These are phyloP conservation scores for Calonectria hongkongensis DNA, from an alignment of 2,329 filamentous ascomycete species.

Conservation along the genomic window DNA sequence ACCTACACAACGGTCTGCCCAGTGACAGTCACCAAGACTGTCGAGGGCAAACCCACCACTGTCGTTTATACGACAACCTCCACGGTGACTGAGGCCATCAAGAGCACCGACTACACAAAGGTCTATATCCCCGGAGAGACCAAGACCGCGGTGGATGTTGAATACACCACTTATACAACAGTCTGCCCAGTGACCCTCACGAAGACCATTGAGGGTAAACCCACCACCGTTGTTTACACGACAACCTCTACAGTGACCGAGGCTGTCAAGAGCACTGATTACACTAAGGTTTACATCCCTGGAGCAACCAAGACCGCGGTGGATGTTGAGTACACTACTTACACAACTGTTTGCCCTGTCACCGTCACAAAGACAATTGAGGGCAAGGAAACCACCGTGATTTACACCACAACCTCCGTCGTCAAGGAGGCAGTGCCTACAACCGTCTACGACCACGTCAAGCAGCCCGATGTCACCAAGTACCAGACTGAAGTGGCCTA, in stretches of 20 bases:
- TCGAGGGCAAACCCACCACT: slow-evolving; percentile 60
- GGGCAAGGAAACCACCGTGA: slow-evolving; percentile 43
- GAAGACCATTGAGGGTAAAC: slow-evolving; percentile 56
- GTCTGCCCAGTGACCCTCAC: slow-evolving; percentile 66
- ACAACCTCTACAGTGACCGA: slow-evolving; percentile 53
- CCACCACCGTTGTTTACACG: slow-evolving; percentile 54
- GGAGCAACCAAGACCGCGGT: slow-evolving; percentile 57
- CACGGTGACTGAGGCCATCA: slow-evolving; percentile 52
- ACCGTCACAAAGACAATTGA: slow-evolving; percentile 58
- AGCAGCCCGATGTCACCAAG: slow-evolving; percentile 61
- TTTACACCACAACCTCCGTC: slow-evolving; percentile 50
- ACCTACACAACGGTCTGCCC: slow-evolving; percentile 66
- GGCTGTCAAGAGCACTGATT: slow-evolving; percentile 56
- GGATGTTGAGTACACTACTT: slow-evolving; percentile 61
- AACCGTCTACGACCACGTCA: slow-evolving; percentile 60
- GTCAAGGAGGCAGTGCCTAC: slow-evolving; percentile 56
- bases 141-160: slow-evolving; percentile 57
- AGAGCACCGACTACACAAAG: slow-evolving; percentile 39
- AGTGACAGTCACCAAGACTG: slow-evolving; percentile 60
- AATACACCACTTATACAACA: slow-evolving; percentile 65
- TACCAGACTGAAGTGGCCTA: slow-evolving; percentile 60
- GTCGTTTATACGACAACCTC: slow-evolving; percentile 50
- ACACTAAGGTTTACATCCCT: slow-evolving; percentile 54
- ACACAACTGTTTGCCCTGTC: slow-evolving; percentile 65
- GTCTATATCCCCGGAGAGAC: slow-evolving; percentile 61